Evolutionary conservation across 495 filamentous ascomycete genomes (phyloP), one percentile per base, ranked within the genome.

Genomic region (Tuber indicum): DNA sequence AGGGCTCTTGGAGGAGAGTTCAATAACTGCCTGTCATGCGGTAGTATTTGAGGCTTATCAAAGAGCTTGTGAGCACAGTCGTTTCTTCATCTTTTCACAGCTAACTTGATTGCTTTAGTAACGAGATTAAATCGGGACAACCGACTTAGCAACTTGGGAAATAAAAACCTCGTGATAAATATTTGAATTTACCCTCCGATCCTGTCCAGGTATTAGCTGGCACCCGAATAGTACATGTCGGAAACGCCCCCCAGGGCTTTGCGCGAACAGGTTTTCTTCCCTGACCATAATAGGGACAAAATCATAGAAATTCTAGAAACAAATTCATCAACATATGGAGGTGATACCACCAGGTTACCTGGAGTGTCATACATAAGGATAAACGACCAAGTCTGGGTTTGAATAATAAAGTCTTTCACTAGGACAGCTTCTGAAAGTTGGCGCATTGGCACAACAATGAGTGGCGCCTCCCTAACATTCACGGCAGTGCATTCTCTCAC

Each of bases 251-350:
- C 58, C 58, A 66, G 58, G 58, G 58, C 12, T 66, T 66, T 66
- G 26, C 58, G 16, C n/a, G 58, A 66, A 26, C 58, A 66, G 58
- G 10, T 10, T 66, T 66, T 26, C 58, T 32, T n/a, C n/a, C 58
- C 58, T 16, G 58, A 12, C 12, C 12, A 66, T 3, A 66, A 66
- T 32, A 66, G n/a, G 1, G 26, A 66, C 12, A 66, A 66, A 66
- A 66, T 66, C 58, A 66, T 66, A 32, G 10, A 66, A 66, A 66
- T 66, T 23, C 26, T 66, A 26, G 58, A 66, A 66, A 66, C 58
- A 14, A 66, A 66, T 66, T 66, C 58, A 9, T 32, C 32, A 66
- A 66, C 58, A 10, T 66, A 66, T 66, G 26, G n/a, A 32, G 58
- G 58, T 17, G 58, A 66, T 66, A 36, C 58, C 9, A 66, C 32